phyloP scores from a whole-genome alignment of 495 filamentous ascomycete species.

The Collariella sp. region DNA sequence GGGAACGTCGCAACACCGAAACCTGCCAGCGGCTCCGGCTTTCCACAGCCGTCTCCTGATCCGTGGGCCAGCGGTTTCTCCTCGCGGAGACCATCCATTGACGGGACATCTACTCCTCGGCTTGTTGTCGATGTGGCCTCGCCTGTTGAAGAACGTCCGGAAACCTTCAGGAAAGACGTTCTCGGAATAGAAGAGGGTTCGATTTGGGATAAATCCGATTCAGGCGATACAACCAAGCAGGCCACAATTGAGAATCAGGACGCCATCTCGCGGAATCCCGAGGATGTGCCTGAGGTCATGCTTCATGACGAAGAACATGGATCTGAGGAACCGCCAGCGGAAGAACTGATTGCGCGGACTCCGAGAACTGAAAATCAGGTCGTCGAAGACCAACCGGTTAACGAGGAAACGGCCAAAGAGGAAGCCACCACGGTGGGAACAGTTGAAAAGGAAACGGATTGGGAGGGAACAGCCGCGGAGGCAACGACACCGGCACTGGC shows the following conservation, averaged over 20 bases:
- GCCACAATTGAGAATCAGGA: not conserved
- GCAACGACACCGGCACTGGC: not conserved
- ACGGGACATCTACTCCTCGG: constrained; percentile 16
- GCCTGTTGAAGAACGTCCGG: not conserved
- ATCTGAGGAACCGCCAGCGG: not conserved
- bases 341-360: too few species aligned
- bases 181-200: not conserved
- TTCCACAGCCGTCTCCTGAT: constrained; percentile 45
- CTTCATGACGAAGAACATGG: not conserved
- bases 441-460: too few species aligned
- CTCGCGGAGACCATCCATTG: constrained; percentile 7
- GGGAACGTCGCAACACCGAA: constrained; percentile 30
- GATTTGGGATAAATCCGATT: constrained; percentile 1
- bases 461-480: too few species aligned
- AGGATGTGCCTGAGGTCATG: not conserved
- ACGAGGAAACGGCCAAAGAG: too few species aligned
- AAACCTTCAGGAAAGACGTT: not conserved
- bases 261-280: fast-evolving
- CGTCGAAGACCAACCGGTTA: too few species aligned
- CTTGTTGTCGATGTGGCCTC: constrained; percentile 15
- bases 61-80: constrained; percentile 39
- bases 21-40: constrained; percentile 18
- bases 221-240: not conserved
- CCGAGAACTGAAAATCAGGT: not conserved
- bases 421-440: too few species aligned